A percentile compares a stretch with the other conserved stretches of the same genome.
Evolutionary conservation across 345 rosid genomes (phyloP).

Genomic region (Noccaea bulbosa): DNA sequence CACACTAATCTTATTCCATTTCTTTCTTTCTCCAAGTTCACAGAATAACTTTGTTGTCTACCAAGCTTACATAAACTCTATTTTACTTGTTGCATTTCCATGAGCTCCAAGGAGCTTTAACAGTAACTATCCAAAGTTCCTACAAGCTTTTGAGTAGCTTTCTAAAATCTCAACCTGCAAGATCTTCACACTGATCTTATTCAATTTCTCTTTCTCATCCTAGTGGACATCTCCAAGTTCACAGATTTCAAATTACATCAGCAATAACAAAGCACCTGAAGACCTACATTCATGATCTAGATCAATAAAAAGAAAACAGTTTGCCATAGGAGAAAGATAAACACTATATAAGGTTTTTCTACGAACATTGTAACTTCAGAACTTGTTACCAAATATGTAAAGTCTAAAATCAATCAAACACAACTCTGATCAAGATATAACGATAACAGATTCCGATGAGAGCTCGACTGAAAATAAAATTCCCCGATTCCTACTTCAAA

Average conservation of each 20-base stretch:
- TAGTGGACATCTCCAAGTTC: background rate
- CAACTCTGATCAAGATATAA: background rate
- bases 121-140: background rate
- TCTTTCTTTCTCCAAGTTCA: conserved; percentile 11
- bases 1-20: background rate
- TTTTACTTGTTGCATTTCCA: background rate
- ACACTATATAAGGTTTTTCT: background rate
- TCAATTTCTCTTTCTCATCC: background rate
- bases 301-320: background rate
- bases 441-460: background rate
- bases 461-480: background rate
- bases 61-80: too few species aligned
- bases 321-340: background rate
- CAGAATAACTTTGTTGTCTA: background rate
- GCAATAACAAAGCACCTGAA: background rate
- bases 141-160: background rate
- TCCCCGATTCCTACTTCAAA: background rate
- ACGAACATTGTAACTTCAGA: background rate
- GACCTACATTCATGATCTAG: conserved; percentile 3
- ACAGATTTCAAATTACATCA: conserved; percentile 11
- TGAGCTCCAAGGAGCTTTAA: background rate
- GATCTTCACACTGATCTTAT: background rate
- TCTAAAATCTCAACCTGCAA: background rate
- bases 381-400: conserved; percentile 1
- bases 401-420: background rate